These are phyloP conservation scores for Sugiyamaella pinicola DNA, from an alignment of 1,139 yeast genomes.

Conservation along the genomic window DNA sequence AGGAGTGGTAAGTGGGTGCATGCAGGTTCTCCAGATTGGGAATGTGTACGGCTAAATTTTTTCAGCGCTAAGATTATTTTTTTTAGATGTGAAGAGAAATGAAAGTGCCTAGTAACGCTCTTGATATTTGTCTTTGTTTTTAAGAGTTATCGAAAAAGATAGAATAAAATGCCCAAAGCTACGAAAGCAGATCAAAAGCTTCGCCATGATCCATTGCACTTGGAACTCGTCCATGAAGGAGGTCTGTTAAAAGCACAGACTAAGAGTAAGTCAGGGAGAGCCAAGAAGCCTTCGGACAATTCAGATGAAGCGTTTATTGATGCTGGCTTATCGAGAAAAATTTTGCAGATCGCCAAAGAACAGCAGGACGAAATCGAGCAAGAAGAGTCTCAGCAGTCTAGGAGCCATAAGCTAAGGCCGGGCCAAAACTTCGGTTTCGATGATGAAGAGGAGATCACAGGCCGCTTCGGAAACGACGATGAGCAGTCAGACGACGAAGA, in stretches of 20 bases:
- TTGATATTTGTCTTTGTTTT: too few species aligned
- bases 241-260: conserved; percentile 62
- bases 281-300: conserved; percentile 44
- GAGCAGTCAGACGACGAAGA: conserved; percentile 49
- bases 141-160: not conserved
- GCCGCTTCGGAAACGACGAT: conserved; percentile 40
- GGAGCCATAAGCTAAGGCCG: conserved; percentile 24
- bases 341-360: conserved; percentile 82
- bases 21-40: not conserved
- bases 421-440: conserved; percentile 34
- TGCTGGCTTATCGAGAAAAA: conserved; percentile 80
- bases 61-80: conserved; percentile 5
- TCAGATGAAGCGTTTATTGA: conserved; percentile 70
- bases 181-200: conserved; percentile 33
- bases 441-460: conserved; percentile 36
- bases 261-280: conserved; percentile 31
- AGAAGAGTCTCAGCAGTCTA: conserved; percentile 52
- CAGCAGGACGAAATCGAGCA: conserved; percentile 85
- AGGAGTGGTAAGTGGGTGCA: too few species aligned
- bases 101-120: too few species aligned
- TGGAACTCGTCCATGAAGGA: conserved; percentile 70
- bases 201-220: conserved; percentile 77
- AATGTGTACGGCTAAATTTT: conserved; percentile 13
- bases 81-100: too few species aligned
- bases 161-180: conserved; percentile 39